phyloP scores from a whole-genome alignment of 208 protist genomes.

The Leishmania gerbilli region DNA sequence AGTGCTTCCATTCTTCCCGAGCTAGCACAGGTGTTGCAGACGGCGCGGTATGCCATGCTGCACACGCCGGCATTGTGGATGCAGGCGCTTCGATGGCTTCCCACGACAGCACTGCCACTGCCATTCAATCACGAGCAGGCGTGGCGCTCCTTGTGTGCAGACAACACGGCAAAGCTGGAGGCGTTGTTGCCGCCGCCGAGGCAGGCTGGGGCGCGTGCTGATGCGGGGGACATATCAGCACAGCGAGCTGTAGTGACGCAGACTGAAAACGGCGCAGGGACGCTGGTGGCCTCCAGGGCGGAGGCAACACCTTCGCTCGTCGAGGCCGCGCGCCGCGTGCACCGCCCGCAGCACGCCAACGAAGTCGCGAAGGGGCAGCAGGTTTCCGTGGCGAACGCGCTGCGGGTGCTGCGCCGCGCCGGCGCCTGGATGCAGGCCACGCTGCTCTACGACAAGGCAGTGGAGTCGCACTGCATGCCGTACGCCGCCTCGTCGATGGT shows the following conservation, averaged over 20 bases:
- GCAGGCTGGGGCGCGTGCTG: background rate
- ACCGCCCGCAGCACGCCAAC: constrained; percentile 26
- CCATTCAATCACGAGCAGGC: constrained; percentile 40
- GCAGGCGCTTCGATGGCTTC: constrained; percentile 57
- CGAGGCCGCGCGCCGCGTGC: constrained; percentile 16
- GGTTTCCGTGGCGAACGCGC: constrained; percentile 23
- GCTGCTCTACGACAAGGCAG: constrained; percentile 48
- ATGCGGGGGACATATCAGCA: constrained; percentile 6
- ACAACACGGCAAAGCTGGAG: constrained; percentile 19
- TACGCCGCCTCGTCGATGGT: constrained; percentile 42
- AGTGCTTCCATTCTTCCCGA: constrained; percentile 30
- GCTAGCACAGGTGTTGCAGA: constrained; percentile 51
- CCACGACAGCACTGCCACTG: constrained; percentile 43
- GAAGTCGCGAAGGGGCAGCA: constrained; percentile 22
- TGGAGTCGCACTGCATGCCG: constrained; percentile 51
- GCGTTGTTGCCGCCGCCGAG: constrained; percentile 15
- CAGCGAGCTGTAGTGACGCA: background rate
- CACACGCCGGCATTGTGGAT: constrained; percentile 38
- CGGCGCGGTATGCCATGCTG: constrained; percentile 63
- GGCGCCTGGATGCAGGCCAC: constrained; percentile 66
- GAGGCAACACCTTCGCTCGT: constrained; percentile 25
- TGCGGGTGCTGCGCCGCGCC: constrained; percentile 32
- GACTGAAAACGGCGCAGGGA: background rate
- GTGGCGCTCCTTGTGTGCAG: constrained; percentile 23
- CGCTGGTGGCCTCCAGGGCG: constrained; percentile 1